Evolutionary conservation across 2,329 filamentous ascomycete species (phyloP).

Genomic region (Aspergillus flavus): DNA sequence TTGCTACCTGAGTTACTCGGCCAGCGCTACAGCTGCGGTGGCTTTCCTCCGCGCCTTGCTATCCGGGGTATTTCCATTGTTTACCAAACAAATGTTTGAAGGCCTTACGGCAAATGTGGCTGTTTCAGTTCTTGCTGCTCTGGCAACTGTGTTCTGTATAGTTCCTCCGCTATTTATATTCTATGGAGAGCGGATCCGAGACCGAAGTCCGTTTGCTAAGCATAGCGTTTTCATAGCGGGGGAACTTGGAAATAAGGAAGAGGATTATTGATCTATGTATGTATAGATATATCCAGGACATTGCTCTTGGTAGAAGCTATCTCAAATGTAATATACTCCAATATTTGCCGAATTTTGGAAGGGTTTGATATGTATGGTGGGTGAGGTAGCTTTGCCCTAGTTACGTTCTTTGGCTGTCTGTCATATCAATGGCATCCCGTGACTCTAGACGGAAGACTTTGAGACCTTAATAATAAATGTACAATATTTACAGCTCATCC

Average conservation of each 20-base stretch:
- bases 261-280: background rate
- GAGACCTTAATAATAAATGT: too few relatives aligned
- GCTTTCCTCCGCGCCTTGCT: conserved; percentile 44
- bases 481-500: background rate
- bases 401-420: too few relatives aligned
- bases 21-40: conserved; percentile 48
- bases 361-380: too few relatives aligned
- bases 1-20: conserved; percentile 48
- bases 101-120: conserved; percentile 44
- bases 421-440: too few relatives aligned
- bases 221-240: conserved; percentile 26
- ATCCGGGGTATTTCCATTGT: conserved; percentile 44
- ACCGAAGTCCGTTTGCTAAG: conserved; percentile 40
- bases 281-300: too few relatives aligned
- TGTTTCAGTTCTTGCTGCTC: conserved; percentile 41
- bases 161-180: conserved; percentile 41
- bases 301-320: rapidly evolving
- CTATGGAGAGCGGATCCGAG: conserved; percentile 41
- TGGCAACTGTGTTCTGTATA: conserved; percentile 47
- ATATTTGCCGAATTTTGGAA: too few relatives aligned
- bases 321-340: rapidly evolving
- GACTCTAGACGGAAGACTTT: too few relatives aligned
- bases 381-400: too few relatives aligned
- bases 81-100: conserved; percentile 45
- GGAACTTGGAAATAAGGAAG: background rate